These are phyloP conservation scores for Scolecobasidium constrictum DNA, from an alignment of 2,329 filamentous ascomycete genomes.

Conservation along the genomic window DNA sequence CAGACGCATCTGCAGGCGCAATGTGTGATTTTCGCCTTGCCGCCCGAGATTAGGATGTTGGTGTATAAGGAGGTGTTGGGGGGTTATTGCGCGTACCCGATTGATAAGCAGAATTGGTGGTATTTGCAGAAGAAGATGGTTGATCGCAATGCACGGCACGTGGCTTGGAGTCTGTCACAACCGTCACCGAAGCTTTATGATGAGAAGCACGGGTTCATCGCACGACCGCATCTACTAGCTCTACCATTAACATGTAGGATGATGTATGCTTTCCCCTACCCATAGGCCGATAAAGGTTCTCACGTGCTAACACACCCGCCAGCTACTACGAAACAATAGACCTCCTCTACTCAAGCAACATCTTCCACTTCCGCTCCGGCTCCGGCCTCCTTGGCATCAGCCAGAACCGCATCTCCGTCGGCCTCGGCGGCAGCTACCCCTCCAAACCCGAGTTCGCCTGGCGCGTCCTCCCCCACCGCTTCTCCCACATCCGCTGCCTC, in stretches of 20 bases:
- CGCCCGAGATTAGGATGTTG: neutral
- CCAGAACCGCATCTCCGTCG: neutral
- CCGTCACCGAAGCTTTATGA: neutral
- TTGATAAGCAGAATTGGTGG: neutral
- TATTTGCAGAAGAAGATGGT: neutral
- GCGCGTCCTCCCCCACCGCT: neutral
- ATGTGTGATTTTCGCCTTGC: neutral
- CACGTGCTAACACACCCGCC: too few relatives aligned
- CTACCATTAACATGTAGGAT: neutral
- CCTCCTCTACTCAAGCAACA: neutral
- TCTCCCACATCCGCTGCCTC: neutral
- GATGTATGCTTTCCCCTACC: too few relatives aligned
- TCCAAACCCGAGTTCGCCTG: neutral
- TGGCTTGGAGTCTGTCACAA: neutral
- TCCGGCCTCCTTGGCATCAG: neutral
- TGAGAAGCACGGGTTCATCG: neutral
- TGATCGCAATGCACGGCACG: neutral
- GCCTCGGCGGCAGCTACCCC: neutral
- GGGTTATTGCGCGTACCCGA: neutral
- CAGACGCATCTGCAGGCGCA: neutral
- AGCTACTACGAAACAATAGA: conserved; percentile 2
- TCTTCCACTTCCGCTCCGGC: neutral
- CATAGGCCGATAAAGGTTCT: too few relatives aligned
- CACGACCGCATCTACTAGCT: neutral
- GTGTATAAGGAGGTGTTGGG: neutral